These are phyloP conservation scores for Endoconidiophora polonica DNA, from an alignment of 2,329 filamentous ascomycete species.

Conservation along the genomic window DNA sequence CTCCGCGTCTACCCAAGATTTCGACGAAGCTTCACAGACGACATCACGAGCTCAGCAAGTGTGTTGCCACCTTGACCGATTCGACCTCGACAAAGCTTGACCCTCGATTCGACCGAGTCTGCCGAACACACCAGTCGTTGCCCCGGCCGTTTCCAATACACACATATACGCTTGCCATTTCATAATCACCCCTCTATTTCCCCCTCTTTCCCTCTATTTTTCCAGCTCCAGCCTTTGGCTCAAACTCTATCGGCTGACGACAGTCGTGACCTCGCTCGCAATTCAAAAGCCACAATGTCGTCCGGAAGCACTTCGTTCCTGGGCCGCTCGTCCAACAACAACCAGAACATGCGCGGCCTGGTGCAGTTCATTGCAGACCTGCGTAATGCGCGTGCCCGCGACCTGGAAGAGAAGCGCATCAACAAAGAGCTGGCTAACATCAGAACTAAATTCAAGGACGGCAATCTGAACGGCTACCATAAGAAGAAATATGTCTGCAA, in stretches of 20 bases:
- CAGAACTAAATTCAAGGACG: conserved; percentile 93
- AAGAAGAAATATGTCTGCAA: conserved; percentile 99
- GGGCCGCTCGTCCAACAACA: conserved; percentile 47
- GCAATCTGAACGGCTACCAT: conserved; percentile 85
- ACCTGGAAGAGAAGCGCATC: conserved; percentile 96
- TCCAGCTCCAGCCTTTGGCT: neutral
- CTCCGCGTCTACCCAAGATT: too few species aligned
- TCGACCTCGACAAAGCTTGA: too few species aligned
- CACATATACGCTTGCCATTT: too few species aligned
- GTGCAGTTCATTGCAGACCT: conserved; percentile 98
- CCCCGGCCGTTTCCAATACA: neutral
- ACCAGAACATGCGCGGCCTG: conserved; percentile 60
- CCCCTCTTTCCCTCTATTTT: neutral
- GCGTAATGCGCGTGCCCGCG: conserved; percentile 82
- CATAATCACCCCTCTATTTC: too few species aligned
- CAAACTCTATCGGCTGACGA: neutral
- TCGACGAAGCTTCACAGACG: too few species aligned
- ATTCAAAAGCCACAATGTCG: conserved; percentile 28
- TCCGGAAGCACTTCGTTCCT: conserved; percentile 44
- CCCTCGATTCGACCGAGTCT: neutral
- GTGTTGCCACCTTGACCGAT: too few species aligned
- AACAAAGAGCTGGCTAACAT: conserved; percentile 99
- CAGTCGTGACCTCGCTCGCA: neutral
- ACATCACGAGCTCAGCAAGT: too few species aligned
- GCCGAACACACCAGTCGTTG: neutral